A percentile compares a stretch with the other conserved stretches of the same genome.
phyloP scores from a whole-genome alignment of 192 early-diverging fungal genomes.

The Lobosporangium transversale region DNA sequence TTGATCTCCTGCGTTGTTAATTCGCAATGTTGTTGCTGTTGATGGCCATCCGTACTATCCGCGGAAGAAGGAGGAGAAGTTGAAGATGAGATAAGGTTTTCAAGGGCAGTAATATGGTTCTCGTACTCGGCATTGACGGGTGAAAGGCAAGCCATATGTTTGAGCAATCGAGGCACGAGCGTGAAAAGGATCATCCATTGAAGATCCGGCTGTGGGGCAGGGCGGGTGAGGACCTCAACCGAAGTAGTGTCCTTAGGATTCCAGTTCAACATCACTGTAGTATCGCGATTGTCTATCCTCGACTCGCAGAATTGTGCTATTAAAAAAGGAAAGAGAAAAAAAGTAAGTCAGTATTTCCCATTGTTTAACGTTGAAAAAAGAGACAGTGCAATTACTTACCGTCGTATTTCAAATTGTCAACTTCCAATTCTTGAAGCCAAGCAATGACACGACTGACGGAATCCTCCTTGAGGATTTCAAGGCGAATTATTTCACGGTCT shows the following conservation, averaged over 20 bases:
- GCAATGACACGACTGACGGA: constrained; percentile 58
- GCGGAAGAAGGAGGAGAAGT: neutral
- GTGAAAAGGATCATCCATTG: constrained; percentile 46
- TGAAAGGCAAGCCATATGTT: constrained; percentile 31
- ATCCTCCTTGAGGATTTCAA: constrained; percentile 66
- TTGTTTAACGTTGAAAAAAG: no score
- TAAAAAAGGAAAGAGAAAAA: neutral
- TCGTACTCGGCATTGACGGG: constrained; percentile 29
- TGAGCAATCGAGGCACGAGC: constrained; percentile 25
- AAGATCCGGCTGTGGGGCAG: constrained; percentile 51
- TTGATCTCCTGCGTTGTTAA: constrained; percentile 35
- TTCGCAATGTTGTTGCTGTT: neutral
- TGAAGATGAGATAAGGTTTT: neutral
- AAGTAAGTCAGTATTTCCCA: neutral
- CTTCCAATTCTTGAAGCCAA: constrained; percentile 66
- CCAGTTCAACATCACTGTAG: constrained; percentile 70
- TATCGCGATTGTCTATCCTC: constrained; percentile 79
- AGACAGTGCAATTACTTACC: no score
- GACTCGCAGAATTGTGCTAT: constrained; percentile 55
- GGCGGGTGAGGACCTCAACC: constrained; percentile 53
- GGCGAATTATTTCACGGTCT: constrained; percentile 70
- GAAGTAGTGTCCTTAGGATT: constrained; percentile 41
- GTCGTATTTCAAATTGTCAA: constrained; percentile 64
- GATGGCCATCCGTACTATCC: neutral
- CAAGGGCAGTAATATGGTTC: constrained; percentile 11